Evolutionary conservation across 768 basidiomycete genomes (phyloP).

Genomic region (Tulasnella sp.): DNA sequence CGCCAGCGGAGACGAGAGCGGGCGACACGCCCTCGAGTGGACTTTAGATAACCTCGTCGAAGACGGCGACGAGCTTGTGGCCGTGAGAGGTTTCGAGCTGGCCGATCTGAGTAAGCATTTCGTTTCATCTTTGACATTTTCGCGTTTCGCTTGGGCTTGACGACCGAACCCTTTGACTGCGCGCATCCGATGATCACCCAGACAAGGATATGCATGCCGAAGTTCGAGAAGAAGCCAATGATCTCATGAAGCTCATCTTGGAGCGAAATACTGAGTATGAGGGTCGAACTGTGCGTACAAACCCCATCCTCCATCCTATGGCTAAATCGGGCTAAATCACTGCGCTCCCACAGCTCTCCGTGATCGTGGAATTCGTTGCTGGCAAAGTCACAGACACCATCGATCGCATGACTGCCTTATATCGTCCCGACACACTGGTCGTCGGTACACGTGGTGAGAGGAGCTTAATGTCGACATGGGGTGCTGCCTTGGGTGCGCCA

Average conservation of each 20-base stretch:
- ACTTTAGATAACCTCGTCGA: conserved; percentile 72
- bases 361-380: conserved; percentile 90
- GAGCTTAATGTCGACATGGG: conserved; percentile 44
- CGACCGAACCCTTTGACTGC: no score
- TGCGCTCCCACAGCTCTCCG: conserved; percentile 48
- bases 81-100: conserved; percentile 81
- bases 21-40: conserved; percentile 85
- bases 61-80: conserved; percentile 86
- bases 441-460: conserved; percentile 79
- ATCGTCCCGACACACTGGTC: conserved; percentile 83
- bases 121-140: no score
- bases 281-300: conserved; percentile 51
- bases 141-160: no score
- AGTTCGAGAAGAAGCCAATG: conserved; percentile 75
- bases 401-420: conserved; percentile 84
- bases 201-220: conserved; percentile 63
- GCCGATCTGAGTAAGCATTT: conserved; percentile 60
- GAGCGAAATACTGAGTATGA: conserved; percentile 71
- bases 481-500: conserved; percentile 39
- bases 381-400: conserved; percentile 83
- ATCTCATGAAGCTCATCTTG: conserved; percentile 69
- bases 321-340: not conserved
- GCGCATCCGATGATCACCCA: no score
- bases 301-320: not conserved
- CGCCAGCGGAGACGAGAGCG: conserved; percentile 78